Evolutionary conservation across 495 filamentous ascomycete genomes (phyloP).

Genomic region (Xylaria palmicola): DNA sequence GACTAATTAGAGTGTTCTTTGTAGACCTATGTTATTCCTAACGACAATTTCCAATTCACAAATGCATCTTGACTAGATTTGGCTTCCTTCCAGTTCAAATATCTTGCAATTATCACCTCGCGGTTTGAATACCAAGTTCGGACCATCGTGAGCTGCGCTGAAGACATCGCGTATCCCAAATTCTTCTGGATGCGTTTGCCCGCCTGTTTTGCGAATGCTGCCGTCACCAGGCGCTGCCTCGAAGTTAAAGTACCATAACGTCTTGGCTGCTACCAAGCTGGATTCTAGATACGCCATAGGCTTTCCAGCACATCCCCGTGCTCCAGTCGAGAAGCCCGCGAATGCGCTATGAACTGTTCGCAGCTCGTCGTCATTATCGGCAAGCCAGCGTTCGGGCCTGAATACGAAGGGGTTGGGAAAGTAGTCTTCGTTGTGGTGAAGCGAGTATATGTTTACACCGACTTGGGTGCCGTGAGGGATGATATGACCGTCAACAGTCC

Average conservation of each 20-base stretch:
- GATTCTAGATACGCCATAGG: constrained; percentile 41
- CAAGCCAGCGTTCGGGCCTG: background rate
- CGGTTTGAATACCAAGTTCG: background rate
- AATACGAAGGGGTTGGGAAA: background rate
- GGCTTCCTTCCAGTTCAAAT: too few species aligned
- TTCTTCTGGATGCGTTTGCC: too few species aligned
- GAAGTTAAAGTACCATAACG: constrained; percentile 35
- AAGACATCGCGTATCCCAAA: background rate
- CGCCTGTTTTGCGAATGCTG: too few species aligned
- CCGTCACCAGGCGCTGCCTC: constrained; percentile 1
- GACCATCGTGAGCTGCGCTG: background rate
- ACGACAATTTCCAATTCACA: too few species aligned
- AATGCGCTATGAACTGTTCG: too few species aligned
- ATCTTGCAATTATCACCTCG: too few species aligned
- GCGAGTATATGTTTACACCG: constrained; percentile 52
- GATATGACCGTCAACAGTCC: constrained; percentile 51
- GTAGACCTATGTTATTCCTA: too few species aligned
- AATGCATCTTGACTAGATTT: too few species aligned
- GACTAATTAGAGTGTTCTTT: too few species aligned
- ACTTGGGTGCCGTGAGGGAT: constrained; percentile 50
- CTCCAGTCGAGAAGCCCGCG: too few species aligned
- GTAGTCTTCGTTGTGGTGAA: constrained; percentile 50
- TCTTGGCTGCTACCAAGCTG: constrained; percentile 27
- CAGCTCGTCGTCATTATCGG: too few species aligned
- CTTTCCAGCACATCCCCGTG: constrained; percentile 51